Percentiles rank a stretch among this genome's conserved stretches.
Evolutionary conservation across 805 yeast genomes (phyloP).

Genomic region (Pichia deserticola): DNA sequence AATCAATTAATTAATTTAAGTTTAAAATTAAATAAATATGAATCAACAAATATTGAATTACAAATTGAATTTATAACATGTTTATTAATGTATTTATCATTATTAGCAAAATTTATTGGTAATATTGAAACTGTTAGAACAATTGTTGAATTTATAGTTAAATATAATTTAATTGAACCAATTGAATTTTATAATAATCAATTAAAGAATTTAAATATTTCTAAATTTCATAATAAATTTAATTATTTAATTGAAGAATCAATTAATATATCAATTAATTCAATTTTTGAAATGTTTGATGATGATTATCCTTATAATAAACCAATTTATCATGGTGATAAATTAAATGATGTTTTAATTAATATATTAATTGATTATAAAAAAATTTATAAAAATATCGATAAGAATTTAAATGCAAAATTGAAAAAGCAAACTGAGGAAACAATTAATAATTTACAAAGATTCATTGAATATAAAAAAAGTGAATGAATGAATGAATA

Average conservation of each 20-base stretch:
- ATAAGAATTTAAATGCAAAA: conserved; percentile 50
- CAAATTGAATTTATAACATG: conserved; percentile 16
- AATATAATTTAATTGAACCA: conserved; percentile 17
- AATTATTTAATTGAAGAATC: conserved; percentile 21
- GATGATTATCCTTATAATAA: conserved; percentile 69
- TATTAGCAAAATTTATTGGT: conserved; percentile 19
- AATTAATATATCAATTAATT: conserved; percentile 53
- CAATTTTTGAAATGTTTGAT: conserved; percentile 70
- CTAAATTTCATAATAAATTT: conserved; percentile 20
- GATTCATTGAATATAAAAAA: conserved; percentile 73
- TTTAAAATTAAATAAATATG: background rate
- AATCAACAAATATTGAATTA: conserved; percentile 7
- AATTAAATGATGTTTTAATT: conserved; percentile 37
- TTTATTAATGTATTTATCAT: conserved; percentile 20
- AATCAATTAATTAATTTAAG: conserved; percentile 1
- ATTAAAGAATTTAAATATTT: conserved; percentile 5
- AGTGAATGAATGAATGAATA: conserved; percentile 29
- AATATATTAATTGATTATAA: conserved; percentile 41
- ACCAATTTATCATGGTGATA: conserved; percentile 53
- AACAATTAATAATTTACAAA: conserved; percentile 53
- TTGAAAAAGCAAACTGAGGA: conserved; percentile 63
- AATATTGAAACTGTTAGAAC: conserved; percentile 13
- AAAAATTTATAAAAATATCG: conserved; percentile 52
- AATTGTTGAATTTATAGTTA: conserved; percentile 22
- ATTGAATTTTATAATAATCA: conserved; percentile 9